These are phyloP conservation scores for Ligustrum vulgare DNA, from an alignment of 257 asterid species.

Conservation along the genomic window DNA sequence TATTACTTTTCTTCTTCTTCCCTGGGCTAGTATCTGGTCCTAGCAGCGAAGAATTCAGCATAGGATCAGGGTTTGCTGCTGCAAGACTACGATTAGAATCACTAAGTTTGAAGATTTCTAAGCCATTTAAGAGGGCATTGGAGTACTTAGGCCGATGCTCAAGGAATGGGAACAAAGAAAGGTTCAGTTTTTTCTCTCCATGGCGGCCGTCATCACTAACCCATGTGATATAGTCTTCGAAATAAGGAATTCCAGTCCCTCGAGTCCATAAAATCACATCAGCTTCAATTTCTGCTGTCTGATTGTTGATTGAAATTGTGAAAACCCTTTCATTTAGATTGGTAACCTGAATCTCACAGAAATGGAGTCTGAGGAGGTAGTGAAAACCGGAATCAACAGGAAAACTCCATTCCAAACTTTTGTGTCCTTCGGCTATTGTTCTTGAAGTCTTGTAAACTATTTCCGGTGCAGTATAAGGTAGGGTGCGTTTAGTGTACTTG, in stretches of 20 bases:
- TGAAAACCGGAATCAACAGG: conserved; percentile 49
- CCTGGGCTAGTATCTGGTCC: background rate
- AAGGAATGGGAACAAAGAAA: conserved; percentile 32
- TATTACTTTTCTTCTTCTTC: background rate
- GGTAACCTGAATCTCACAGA: conserved; percentile 38
- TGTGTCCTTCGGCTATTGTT: background rate
- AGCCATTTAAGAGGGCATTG: conserved; percentile 50
- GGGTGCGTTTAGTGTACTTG: conserved; percentile 26
- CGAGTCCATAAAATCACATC: conserved; percentile 32
- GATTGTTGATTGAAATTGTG: conserved; percentile 19
- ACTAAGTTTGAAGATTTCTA: background rate
- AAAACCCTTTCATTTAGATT: conserved; percentile 27
- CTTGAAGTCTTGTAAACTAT: conserved; percentile 41
- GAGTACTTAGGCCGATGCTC: background rate
- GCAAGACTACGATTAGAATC: too few relatives aligned
- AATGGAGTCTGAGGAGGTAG: conserved; percentile 55
- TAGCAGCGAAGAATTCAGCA: background rate
- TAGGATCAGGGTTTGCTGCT: conserved; percentile 16
- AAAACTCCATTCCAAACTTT: conserved; percentile 40
- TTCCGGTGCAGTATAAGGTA: conserved; percentile 48
- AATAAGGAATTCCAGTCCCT: conserved; percentile 34
- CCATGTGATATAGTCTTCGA: conserved; percentile 34
- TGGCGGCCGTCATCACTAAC: conserved; percentile 23
- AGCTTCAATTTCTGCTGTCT: conserved; percentile 3
- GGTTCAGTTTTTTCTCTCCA: conserved; percentile 26